These are phyloP conservation scores for Silene conica DNA, from an alignment of 148 eudicot species.

Conservation along the genomic window DNA sequence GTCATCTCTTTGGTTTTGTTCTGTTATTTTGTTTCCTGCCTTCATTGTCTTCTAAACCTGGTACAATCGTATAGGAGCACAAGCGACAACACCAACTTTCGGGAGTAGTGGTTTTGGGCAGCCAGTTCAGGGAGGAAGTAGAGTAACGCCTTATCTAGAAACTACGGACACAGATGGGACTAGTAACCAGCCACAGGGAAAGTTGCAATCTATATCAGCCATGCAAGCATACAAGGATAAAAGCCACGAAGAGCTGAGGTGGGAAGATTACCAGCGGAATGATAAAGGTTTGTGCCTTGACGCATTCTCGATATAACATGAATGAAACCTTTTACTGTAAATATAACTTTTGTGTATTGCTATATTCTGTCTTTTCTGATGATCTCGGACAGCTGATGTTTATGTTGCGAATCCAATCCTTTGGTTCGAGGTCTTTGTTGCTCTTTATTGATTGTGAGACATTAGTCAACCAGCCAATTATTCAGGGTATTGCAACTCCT, in stretches of 20 bases:
- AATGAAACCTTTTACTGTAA: neutral
- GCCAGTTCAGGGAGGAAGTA: slow-evolving; percentile 67
- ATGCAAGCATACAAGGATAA: slow-evolving; percentile 85
- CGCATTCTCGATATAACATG: neutral
- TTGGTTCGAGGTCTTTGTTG: too few relatives aligned
- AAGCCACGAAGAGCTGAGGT: slow-evolving; percentile 92
- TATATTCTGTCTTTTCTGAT: neutral
- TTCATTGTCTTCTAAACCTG: neutral
- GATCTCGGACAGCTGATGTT: neutral
- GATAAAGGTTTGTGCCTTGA: slow-evolving; percentile 61
- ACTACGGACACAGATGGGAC: slow-evolving; percentile 2
- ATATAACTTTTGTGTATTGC: neutral
- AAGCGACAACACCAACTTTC: slow-evolving; percentile 52
- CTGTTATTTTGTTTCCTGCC: neutral
- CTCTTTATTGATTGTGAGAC: too few relatives aligned
- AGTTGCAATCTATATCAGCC: slow-evolving; percentile 86
- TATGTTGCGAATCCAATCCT: too few relatives aligned
- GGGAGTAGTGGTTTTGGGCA: slow-evolving; percentile 62
- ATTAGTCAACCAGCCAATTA: too few relatives aligned
- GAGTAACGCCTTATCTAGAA: slow-evolving; percentile 47
- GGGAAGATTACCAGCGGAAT: slow-evolving; percentile 95
- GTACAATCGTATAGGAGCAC: slow-evolving; percentile 49
- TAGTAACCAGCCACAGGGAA: slow-evolving; percentile 26
- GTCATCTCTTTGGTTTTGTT: neutral
- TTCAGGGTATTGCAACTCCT: too few relatives aligned